These are phyloP conservation scores for Starmerella vaccinii DNA, from an alignment of 805 yeast genomes.

Conservation along the genomic window DNA sequence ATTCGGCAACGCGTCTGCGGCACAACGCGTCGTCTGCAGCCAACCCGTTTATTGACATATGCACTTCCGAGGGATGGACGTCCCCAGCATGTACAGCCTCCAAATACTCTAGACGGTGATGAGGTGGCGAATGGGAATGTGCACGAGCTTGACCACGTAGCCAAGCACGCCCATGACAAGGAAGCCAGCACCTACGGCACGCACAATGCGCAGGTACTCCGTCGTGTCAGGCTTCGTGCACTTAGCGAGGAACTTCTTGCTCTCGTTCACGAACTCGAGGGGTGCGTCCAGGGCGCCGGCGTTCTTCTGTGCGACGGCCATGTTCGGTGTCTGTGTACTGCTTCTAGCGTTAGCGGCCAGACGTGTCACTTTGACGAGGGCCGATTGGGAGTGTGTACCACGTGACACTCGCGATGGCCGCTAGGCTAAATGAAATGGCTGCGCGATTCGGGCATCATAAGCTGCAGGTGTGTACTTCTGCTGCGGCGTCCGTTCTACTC, in stretches of 20 bases:
- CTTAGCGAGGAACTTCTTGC: slow-evolving; percentile 74
- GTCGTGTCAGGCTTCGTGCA: slow-evolving; percentile 88
- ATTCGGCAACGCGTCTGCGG: no score
- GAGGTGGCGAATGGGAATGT: slow-evolving; percentile 91
- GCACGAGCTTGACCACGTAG: slow-evolving; percentile 84
- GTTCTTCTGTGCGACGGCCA: slow-evolving; percentile 3
- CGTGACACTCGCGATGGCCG: neutral
- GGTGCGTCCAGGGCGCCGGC: slow-evolving; percentile 42
- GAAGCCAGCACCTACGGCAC: slow-evolving; percentile 96
- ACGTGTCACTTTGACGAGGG: slow-evolving; percentile 3
- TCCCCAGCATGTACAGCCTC: no score
- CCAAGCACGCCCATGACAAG: slow-evolving; percentile 97
- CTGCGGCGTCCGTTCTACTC: neutral
- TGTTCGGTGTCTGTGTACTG: slow-evolving; percentile 10
- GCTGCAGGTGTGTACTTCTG: neutral
- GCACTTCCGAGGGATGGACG: no score
- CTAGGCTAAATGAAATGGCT: neutral
- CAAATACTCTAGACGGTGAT: slow-evolving; percentile 53
- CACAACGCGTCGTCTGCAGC: no score
- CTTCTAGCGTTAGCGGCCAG: neutral
- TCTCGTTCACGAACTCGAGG: slow-evolving; percentile 82
- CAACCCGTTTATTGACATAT: no score
- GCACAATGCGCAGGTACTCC: slow-evolving; percentile 77
- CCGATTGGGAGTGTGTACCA: neutral
- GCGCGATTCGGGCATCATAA: neutral